phyloP scores from a whole-genome alignment of 1,139 yeast species.

The Suhomyces guaymorum region DNA sequence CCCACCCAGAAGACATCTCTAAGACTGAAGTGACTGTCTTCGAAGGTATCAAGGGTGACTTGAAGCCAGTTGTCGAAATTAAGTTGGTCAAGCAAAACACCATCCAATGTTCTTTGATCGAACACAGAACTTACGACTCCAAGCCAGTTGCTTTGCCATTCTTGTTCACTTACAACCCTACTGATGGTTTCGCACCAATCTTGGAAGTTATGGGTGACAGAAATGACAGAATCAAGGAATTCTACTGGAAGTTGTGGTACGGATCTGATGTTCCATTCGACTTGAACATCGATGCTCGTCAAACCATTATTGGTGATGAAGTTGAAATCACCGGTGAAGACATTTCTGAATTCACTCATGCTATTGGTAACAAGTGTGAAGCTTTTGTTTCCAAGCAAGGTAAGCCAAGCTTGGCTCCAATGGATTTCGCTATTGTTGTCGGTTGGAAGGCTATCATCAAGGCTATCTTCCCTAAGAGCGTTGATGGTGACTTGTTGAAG shows the following conservation, averaged over 20 bases:
- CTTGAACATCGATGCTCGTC: constrained; percentile 65
- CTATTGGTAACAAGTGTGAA: constrained; percentile 95
- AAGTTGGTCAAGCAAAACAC: constrained; percentile 46
- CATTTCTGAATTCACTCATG: constrained; percentile 91
- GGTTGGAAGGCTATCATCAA: constrained; percentile 98
- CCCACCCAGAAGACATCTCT: constrained; percentile 47
- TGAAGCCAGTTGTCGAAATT: constrained; percentile 68
- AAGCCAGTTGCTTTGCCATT: constrained; percentile 74
- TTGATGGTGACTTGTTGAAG: constrained; percentile 93
- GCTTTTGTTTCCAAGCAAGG: constrained; percentile 91
- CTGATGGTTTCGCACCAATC: constrained; percentile 93
- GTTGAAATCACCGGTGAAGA: constrained; percentile 72
- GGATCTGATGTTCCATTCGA: constrained; percentile 62
- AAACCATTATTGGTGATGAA: constrained; percentile 70
- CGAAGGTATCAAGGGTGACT: constrained; percentile 74
- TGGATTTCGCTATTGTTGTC: constrained; percentile 98
- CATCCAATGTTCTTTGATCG: constrained; percentile 76
- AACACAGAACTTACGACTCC: constrained; percentile 82
- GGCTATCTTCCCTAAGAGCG: constrained; percentile 93
- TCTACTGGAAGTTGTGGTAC: constrained; percentile 98
- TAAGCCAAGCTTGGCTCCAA: constrained; percentile 86
- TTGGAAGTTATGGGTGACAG: constrained; percentile 87
- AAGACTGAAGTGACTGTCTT: constrained; percentile 64
- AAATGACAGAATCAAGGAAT: constrained; percentile 88
- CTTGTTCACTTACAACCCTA: constrained; percentile 75